Conservation (phyloP, 2,329 filamentous ascomycete genomes). For the Ascochyta clinopodiicola region DNA sequence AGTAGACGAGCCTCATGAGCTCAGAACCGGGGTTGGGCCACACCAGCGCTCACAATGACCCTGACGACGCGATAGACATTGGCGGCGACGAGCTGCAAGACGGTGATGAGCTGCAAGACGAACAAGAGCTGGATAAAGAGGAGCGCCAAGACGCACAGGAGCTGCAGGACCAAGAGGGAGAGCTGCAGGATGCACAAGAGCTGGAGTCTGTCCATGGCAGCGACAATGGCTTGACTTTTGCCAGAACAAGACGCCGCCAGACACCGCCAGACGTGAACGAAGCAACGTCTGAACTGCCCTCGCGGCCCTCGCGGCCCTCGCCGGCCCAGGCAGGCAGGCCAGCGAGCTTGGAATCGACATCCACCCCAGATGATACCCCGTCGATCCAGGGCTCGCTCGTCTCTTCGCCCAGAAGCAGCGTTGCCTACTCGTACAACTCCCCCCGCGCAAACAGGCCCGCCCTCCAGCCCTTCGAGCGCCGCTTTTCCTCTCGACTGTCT, state of each 20-base stretch:
- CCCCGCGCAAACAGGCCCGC: slow-evolving; percentile 77
- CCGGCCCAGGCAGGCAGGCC: slow-evolving; percentile 18
- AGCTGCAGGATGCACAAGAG: slow-evolving; percentile 19
- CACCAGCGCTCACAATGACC: slow-evolving; percentile 65
- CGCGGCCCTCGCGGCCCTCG: slow-evolving; percentile 10
- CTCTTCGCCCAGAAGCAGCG: slow-evolving; percentile 74
- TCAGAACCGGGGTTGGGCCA: slow-evolving; percentile 68
- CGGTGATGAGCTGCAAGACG: slow-evolving; percentile 23
- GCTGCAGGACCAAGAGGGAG: slow-evolving; percentile 20
- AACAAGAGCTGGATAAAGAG: background rate
- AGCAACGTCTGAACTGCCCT: slow-evolving; percentile 19
- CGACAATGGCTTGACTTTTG: slow-evolving; percentile 42
- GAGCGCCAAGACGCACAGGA: slow-evolving; percentile 7
- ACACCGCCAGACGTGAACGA: slow-evolving; percentile 22
- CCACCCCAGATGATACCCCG: slow-evolving; percentile 81
- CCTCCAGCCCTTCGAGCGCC: slow-evolving; percentile 90
- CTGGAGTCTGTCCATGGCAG: slow-evolving; percentile 30
- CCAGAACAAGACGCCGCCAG: slow-evolving; percentile 33
- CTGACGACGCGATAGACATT: slow-evolving; percentile 40
- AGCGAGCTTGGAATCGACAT: slow-evolving; percentile 74
- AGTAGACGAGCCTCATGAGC: slow-evolving; percentile 68
- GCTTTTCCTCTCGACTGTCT: slow-evolving; percentile 88
- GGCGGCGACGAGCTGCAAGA: slow-evolving; percentile 47
- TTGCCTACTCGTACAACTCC: slow-evolving; percentile 72
- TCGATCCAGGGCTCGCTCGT: slow-evolving; percentile 70